These are phyloP conservation scores for Pueraria montana DNA, from an alignment of 306 rosid genomes.

Conservation along the genomic window DNA sequence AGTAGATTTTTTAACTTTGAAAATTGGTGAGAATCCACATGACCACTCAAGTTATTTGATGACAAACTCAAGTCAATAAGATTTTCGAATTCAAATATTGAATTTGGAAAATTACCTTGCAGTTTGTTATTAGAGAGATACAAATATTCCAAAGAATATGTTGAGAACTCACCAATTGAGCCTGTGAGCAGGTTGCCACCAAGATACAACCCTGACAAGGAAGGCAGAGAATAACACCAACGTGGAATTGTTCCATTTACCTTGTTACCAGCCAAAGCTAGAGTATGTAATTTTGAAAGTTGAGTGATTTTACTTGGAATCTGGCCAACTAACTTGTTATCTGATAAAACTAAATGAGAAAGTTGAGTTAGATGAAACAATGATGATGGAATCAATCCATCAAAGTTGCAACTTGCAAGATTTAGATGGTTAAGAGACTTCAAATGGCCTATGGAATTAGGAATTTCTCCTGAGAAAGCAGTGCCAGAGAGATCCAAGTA, in stretches of 20 bases:
- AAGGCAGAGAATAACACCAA: neutral
- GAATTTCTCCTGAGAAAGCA: conserved; percentile 21
- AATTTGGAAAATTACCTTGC: conserved; percentile 37
- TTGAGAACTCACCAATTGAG: neutral
- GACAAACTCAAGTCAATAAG: no score
- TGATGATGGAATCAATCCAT: conserved; percentile 30
- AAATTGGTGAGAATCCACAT: no score
- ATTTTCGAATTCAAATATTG: neutral
- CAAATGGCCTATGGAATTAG: conserved; percentile 10
- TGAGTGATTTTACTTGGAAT: neutral
- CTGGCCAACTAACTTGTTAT: neutral
- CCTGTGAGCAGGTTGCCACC: neutral
- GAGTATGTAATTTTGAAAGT: accelerated
- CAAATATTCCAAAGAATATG: neutral
- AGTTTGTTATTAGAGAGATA: conserved; percentile 14
- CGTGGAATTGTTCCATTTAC: conserved; percentile 24
- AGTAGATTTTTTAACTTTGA: no score
- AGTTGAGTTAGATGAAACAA: conserved; percentile 36
- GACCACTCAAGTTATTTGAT: no score
- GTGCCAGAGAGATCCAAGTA: neutral
- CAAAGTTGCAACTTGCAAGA: neutral
- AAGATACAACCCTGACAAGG: neutral
- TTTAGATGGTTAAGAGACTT: neutral
- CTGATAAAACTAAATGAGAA: accelerated
- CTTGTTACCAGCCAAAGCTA: accelerated